Evolutionary conservation across 306 rosid species (phyloP), one percentile per base, ranked within the genome.

Genomic region (Castanopsis chinensis): DNA sequence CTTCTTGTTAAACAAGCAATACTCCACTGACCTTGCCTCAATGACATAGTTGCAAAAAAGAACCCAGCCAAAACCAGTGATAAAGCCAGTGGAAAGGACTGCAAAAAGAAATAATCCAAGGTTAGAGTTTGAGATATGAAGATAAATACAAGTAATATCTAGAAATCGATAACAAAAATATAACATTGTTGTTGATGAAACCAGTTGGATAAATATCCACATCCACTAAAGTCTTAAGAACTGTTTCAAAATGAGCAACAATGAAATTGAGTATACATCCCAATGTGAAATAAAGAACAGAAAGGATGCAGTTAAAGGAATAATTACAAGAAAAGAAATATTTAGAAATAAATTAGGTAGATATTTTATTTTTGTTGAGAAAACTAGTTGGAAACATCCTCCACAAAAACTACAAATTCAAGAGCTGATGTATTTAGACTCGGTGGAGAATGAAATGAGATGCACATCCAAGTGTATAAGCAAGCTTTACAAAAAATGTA

Each of bases 31-130:
- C 98, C 97, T 90, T 95, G 98, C 72, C 91, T 87, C 88, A 93
- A 74, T 5, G 98, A 93, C 92, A 95, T 80, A 72, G 92, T 85
- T 8, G 97, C 94, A 73, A 93, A 91, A 83, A 90, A 67, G 82
- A 95, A 89, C 77, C 98, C 99, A 35, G 68, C 83, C 83, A 95
- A 78, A 76, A 93, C 96, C 70, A 93, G 87, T 37, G 80, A 84
- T 6, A 91, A 82, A 73, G 97, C 99, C 87, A 93, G 82, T 53
- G 98, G 97, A 87, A 93, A 91, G 65, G 94, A 91, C 97, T 95
- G 93, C 87, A 90, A 81, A 76, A 58, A 69, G 57, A 79, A 73
- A 77, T 20, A 37, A 49, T 71, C 54, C 3, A 59, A 75, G 68
- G 41, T 86, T 57, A 76, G 76, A 57, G 7, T 30, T n/a, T 6